Conservation (phyloP, 768 basidiomycete species). For the Gautieria morchelliformis region DNA sequence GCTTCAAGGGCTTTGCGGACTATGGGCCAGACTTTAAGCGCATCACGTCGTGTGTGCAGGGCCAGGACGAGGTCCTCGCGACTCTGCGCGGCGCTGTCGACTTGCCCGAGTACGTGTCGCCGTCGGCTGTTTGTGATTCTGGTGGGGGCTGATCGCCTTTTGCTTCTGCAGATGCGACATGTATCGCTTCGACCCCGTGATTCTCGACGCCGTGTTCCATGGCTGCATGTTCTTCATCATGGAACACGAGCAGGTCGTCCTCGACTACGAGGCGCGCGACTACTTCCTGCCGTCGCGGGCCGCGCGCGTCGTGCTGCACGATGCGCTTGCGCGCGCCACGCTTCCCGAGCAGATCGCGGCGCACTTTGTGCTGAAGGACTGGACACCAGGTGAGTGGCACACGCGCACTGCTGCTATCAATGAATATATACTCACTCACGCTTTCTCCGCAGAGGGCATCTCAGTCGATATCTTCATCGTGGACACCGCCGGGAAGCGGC, state of each 20-base stretch:
- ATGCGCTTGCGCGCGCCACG: constrained; percentile 12
- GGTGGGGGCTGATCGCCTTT: not conserved
- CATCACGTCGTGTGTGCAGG: constrained; percentile 15
- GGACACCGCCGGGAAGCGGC: constrained; percentile 18
- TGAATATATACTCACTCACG: not conserved
- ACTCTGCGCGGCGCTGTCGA: constrained; percentile 17
- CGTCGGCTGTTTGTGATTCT: not conserved
- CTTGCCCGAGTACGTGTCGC: constrained; percentile 4
- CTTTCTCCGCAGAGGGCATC: constrained; percentile 15
- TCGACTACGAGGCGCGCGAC: constrained; percentile 18
- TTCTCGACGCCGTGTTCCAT: constrained; percentile 30
- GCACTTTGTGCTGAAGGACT: constrained; percentile 18
- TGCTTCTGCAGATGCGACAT: constrained; percentile 11
- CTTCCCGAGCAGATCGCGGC: constrained; percentile 16
- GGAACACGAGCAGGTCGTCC: constrained; percentile 23
- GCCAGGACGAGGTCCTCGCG: constrained; percentile 19
- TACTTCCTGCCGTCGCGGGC: constrained; percentile 25
- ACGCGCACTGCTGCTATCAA: not conserved
- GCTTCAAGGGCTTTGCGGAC: constrained; percentile 21
- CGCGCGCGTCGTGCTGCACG: constrained; percentile 11
- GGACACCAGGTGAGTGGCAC: constrained; percentile 21
- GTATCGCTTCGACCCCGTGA: constrained; percentile 26
- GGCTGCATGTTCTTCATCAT: constrained; percentile 12
- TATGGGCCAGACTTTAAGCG: constrained; percentile 26
- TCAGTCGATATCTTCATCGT: constrained; percentile 20